Conservation (phyloP, 768 basidiomycete species). For the Trametes elegans region DNA sequence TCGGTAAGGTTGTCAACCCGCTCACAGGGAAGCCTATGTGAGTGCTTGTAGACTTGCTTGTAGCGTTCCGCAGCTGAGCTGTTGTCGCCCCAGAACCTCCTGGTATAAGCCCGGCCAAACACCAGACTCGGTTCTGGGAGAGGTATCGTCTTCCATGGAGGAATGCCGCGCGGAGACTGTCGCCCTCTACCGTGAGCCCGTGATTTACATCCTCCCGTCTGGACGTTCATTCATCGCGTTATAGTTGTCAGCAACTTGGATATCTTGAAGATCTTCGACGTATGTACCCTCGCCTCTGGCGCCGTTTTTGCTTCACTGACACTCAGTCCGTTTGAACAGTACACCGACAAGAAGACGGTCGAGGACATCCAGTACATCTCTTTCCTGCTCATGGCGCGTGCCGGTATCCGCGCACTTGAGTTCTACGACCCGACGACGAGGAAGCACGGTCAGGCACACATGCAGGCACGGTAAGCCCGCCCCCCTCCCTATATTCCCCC, state of each 20-base stretch:
- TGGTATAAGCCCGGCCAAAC: slow-evolving; percentile 93
- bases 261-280: slow-evolving; percentile 80
- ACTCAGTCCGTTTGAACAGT: slow-evolving; percentile 40
- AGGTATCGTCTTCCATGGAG: slow-evolving; percentile 89
- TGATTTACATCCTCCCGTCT: not conserved
- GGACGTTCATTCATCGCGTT: not conserved
- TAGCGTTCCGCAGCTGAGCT: not conserved
- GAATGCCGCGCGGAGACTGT: slow-evolving; percentile 92
- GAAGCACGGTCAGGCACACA: slow-evolving; percentile 88
- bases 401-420: slow-evolving; percentile 75
- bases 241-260: slow-evolving; percentile 71
- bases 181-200: slow-evolving; percentile 66
- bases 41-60: slow-evolving; percentile 21
- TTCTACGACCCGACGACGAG: slow-evolving; percentile 77
- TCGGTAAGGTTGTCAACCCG: slow-evolving; percentile 68
- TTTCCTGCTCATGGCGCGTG: slow-evolving; percentile 85
- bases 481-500: not conserved
- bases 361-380: slow-evolving; percentile 81
- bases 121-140: slow-evolving; percentile 76
- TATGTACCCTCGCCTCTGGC: slow-evolving; percentile 31
- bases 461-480: slow-evolving; percentile 74
- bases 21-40: slow-evolving; percentile 76
- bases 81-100: slow-evolving; percentile 46
- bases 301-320: not conserved
- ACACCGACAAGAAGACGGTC: slow-evolving; percentile 61